Base-by-base conservation (phyloP, 139 green algal genomes). In the Pseudopediastrum boryanum region DNA sequence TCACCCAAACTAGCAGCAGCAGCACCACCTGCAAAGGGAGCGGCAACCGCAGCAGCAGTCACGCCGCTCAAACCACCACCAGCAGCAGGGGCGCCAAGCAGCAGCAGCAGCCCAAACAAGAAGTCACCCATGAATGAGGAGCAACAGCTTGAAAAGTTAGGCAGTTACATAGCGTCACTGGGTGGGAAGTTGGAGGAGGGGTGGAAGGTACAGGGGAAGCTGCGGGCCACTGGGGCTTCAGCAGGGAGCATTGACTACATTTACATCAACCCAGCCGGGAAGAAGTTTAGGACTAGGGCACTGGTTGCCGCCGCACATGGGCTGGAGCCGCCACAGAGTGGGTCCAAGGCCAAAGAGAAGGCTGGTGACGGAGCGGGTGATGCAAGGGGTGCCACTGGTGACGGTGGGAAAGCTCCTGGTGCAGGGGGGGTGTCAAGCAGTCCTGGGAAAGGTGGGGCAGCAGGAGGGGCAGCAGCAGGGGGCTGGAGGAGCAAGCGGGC, bases 151-250 rank as follows among this genome's bases (percentile, higher is more conserved):
- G 82, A 84, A 43, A 78, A 78, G 71, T 71, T 86, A 6, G 16
- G 56, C 19, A n/a, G 38, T 7, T 82, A 76, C 29, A 64, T 86
- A 25, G 56, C 35, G 23, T 67, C 59, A 63, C 67, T 82, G 48
- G 77, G 76, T 16, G 73, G 74, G 0, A 48, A 25, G 7, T 77
- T 85, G 19, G 83, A 82, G 38, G 43, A 78, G 23, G 77, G 85
- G 16, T 94, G 90, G 90, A 66, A 68, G 10, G 85, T 81, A n/a
- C 83, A 93, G 36, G 80, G 87, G 7, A 89, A 87, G 68, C 68
- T 85, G 35, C 87, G 88, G 8, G 62, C 71, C 31, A 77, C 77
- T 2, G 87, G 87, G 69, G 89, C 70, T 31, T 83, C 79, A 2
- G 78, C 83, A 35, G 89, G 89, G 43, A 84, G 81, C 4, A 76